Evolutionary conservation across 352 stramenopile species (phyloP).

Genomic region (Phytophthora meadii): DNA sequence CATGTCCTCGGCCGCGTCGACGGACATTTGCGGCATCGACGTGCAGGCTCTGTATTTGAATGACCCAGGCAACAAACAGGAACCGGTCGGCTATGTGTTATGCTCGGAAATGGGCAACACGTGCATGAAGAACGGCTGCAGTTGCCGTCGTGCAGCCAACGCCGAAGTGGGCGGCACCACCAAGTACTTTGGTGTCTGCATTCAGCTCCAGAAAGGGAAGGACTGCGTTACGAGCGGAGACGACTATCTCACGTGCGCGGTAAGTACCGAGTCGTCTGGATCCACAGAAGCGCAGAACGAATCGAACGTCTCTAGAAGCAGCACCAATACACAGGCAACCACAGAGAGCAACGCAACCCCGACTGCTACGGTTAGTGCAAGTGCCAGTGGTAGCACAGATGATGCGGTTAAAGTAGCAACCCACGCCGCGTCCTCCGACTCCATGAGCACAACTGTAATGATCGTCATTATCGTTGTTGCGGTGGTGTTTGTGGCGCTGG

Average conservation of each 20-base stretch:
- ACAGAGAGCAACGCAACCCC: slow-evolving; percentile 24
- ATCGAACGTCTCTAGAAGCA: neutral
- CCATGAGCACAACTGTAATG: slow-evolving; percentile 34
- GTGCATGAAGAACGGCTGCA: slow-evolving; percentile 45
- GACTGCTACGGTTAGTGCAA: slow-evolving; percentile 6
- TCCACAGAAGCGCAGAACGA: slow-evolving; percentile 21
- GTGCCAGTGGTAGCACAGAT: neutral
- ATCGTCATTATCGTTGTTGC: slow-evolving; percentile 38
- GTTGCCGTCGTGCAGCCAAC: slow-evolving; percentile 28
- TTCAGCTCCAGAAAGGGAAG: slow-evolving; percentile 28
- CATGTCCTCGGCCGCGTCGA: slow-evolving; percentile 22
- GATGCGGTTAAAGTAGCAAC: slow-evolving; percentile 5
- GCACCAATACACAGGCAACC: slow-evolving; percentile 16
- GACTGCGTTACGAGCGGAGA: slow-evolving; percentile 34
- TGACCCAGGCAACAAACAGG: slow-evolving; percentile 38
- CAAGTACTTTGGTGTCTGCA: slow-evolving; percentile 41
- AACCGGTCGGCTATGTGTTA: slow-evolving; percentile 33
- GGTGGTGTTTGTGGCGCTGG: slow-evolving; percentile 39
- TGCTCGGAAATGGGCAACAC: slow-evolving; percentile 42
- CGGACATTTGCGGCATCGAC: slow-evolving; percentile 34
- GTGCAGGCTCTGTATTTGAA: slow-evolving; percentile 39
- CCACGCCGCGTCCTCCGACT: slow-evolving; percentile 6
- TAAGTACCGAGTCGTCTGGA: slow-evolving; percentile 6
- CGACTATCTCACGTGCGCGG: slow-evolving; percentile 37
- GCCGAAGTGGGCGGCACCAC: slow-evolving; percentile 24